Evolutionary conservation across 2,329 filamentous ascomycete genomes (phyloP), one percentile per base, ranked within the genome.

Genomic region (Fonsecaea multimorphosa): DNA sequence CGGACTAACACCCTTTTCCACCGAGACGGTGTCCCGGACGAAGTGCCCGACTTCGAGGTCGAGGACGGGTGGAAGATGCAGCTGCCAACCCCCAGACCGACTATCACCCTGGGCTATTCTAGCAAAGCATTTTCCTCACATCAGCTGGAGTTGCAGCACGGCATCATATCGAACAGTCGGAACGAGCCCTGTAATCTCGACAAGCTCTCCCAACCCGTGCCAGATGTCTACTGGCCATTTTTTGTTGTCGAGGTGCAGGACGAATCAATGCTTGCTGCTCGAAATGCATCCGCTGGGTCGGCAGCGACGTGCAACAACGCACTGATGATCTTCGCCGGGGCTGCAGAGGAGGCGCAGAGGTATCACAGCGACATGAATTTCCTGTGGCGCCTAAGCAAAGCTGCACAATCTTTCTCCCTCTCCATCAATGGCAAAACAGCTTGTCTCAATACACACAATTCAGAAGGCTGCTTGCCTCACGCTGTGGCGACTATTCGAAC

Each of bases 231-330:
- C 58, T 72, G 71, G 71, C 71, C 71, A 14, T 72, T 71, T 61
- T 67, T 72, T 16, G 63, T 70, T 9, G 62, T 72, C 12, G 69
- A 71, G 24, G 46, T 63, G 8, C 64, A 67, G 9, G 71, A 67
- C 11, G 53, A 67, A 1, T 69, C 69, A 5, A 68, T 70, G 67
- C 24, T 64, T 3, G 67, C 70, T 12, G 67, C 68, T 38, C 55
- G 67, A 12, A 68, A 70, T 60, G 67, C 68, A 9, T 61, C 54
- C 53, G 64, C 67, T 12, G 66, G 65, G 22, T 66, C 68, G 1
- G 66, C 70, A 9, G 65, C 70, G 29, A 69, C 66, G 12, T 72
- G 70, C 64, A 71, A 70, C 58, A 70, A 69, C 52, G 71, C 68
- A n/a, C 49, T 71, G 14, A 70, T 67, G 63, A 63, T 68, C 31